Conservation (phyloP, 2,329 filamentous ascomycete genomes). For the Ascochyta viciae-villosae region DNA sequence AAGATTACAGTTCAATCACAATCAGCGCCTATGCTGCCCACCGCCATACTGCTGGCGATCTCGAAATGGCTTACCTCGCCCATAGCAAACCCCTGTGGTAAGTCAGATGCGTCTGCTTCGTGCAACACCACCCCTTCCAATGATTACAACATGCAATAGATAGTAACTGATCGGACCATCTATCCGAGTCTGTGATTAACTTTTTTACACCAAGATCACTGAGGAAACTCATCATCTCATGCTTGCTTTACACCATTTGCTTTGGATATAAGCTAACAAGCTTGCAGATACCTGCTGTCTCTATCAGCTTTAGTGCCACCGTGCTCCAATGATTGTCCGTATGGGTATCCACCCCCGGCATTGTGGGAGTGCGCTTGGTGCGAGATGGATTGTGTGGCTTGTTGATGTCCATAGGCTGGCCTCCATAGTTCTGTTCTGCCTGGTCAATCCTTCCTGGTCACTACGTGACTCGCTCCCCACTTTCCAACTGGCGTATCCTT, state of each 20-base stretch:
- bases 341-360: background rate
- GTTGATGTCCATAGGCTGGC: background rate
- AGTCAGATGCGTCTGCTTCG: background rate
- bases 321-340: background rate
- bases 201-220: slow-evolving; percentile 72
- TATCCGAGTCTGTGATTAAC: slow-evolving; percentile 56
- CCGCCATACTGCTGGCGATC: no score
- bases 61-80: background rate
- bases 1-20: slow-evolving; percentile 1
- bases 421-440: background rate
- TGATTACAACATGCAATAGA: slow-evolving; percentile 73
- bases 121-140: slow-evolving; percentile 53
- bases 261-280: slow-evolving; percentile 30
- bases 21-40: no score
- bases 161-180: slow-evolving; percentile 65
- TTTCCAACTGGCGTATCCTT: slow-evolving; percentile 14
- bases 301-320: background rate
- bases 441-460: background rate
- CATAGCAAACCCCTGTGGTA: slow-evolving; percentile 1
- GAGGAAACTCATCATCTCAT: slow-evolving; percentile 53
- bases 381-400: background rate
- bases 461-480: background rate
- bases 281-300: slow-evolving; percentile 17
- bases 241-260: slow-evolving; percentile 18
- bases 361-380: background rate